Base-by-base conservation (phyloP, 2,329 filamentous ascomycete genomes). In the Fusarium kyushuense region DNA sequence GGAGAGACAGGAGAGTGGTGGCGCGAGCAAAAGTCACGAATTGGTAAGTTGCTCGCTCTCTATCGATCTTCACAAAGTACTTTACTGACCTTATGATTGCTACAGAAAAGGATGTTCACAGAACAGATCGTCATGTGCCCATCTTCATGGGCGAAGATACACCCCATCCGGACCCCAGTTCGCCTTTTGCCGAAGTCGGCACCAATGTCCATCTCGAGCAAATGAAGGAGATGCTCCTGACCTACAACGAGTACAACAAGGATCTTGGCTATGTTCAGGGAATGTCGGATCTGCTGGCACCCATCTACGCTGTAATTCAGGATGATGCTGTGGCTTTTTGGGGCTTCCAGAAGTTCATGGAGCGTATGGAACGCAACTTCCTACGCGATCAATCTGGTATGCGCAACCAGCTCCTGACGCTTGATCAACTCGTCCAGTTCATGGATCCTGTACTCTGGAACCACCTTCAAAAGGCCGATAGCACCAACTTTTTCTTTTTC, bases 401-500 rank as follows among this genome's bases (percentile, higher is more conserved):
- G 96, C 90, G 96, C 29, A 87, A 90, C 23, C 96, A 99, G 78
- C 89, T 99, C 5, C 84, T 93, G 38, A 94, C 95, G 0, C 88
- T 99, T 5, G 94, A 99, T 76, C 94, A 99, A 69, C 89, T 99
- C 1, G 94, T 98, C 14, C 94, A 97, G 76, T 92, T 99, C 58
- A 94, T 99, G 89, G 96, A 99, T 71, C 96, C 96, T 0, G 92
- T 94, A 76, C 88, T 99, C 10, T 98, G 97, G 79, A 85, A 92
- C 3, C 96, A 99, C 74, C 87, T 99, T 0, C 89, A 97, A 78
- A 90, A 87, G 17, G 92, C 94, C 21, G 96, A 99, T 74, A 96
- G 92, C 75, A 99, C 96, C 25, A 99, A 99, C 78, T 99, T 99
- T 80, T 99, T 99, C 81, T 99, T 99, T 84, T 98, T 99, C 84